Evolutionary conservation across 805 yeast species (phyloP).

Genomic region (Ogataea corticis): DNA sequence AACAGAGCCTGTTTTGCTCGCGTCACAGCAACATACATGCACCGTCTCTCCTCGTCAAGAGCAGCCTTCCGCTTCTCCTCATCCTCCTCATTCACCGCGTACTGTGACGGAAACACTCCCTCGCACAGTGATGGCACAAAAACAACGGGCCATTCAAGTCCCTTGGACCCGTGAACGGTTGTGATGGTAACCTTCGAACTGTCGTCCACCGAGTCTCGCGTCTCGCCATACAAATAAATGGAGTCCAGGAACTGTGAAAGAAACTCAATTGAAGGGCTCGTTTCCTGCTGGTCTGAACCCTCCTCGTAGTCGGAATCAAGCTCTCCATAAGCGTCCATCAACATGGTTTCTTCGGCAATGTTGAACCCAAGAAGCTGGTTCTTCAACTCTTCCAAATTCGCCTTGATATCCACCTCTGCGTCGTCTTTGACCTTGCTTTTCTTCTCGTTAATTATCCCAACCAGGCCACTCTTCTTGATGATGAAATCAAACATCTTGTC

Average conservation of each 20-base stretch:
- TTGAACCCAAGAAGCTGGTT: constrained; percentile 30
- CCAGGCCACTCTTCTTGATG: constrained; percentile 20
- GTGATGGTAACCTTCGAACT: constrained; percentile 46
- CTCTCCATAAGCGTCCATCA: constrained; percentile 25
- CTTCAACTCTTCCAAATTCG: constrained; percentile 31
- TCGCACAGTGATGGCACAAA: constrained; percentile 74
- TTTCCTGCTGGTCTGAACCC: constrained; percentile 14
- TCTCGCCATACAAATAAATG: constrained; percentile 32
- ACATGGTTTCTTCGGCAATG: constrained; percentile 24
- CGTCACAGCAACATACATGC: constrained; percentile 86
- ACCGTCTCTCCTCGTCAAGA: constrained; percentile 75
- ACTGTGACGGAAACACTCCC: constrained; percentile 61
- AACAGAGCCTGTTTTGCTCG: constrained; percentile 59
- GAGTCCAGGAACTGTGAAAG: constrained; percentile 35
- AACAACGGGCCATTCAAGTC: constrained; percentile 94
- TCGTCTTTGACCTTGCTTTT: constrained; percentile 23
- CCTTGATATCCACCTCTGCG: constrained; percentile 20
- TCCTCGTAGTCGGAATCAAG: constrained; percentile 16
- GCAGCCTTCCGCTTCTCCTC: constrained; percentile 30
- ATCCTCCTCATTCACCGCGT: constrained; percentile 37
- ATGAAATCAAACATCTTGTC: constrained; percentile 25
- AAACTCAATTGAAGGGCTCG: constrained; percentile 24
- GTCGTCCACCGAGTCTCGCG: constrained; percentile 10
- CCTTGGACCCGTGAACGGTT: constrained; percentile 91
- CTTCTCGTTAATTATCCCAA: constrained; percentile 19